Conservation (phyloP, 257 asterid genomes). For the Nicotiana attenuata region DNA sequence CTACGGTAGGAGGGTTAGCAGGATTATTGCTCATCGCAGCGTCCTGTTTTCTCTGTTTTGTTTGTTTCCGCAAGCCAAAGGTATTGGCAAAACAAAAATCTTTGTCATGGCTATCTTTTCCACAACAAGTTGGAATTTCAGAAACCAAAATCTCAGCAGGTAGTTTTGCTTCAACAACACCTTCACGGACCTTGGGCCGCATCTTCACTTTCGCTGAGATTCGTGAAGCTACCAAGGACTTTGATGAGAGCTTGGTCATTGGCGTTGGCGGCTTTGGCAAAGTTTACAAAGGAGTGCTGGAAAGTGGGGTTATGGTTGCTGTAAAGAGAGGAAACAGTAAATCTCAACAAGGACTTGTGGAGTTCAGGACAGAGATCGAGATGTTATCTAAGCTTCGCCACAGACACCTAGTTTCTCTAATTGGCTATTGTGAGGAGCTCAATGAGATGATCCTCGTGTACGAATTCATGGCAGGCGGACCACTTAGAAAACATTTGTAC, state of each 20-base stretch:
- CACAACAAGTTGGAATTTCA: constrained; percentile 14
- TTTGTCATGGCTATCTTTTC: constrained; percentile 21
- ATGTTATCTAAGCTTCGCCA: constrained; percentile 33
- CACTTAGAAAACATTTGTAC: constrained; percentile 26
- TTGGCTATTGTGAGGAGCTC: constrained; percentile 30
- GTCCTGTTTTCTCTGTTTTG: constrained; percentile 9
- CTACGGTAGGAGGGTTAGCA: constrained; percentile 12
- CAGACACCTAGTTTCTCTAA: constrained; percentile 28
- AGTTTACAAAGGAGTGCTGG: constrained; percentile 25
- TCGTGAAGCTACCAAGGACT: constrained; percentile 27
- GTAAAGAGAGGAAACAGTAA: constrained; percentile 29
- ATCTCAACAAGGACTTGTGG: constrained; percentile 30
- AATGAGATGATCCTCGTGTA: constrained; percentile 35
- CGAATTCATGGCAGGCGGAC: constrained; percentile 33
- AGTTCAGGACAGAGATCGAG: constrained; percentile 31
- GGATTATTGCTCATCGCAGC: constrained; percentile 11
- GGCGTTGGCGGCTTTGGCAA: constrained; percentile 35
- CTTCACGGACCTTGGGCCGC: constrained; percentile 21
- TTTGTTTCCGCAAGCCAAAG: not conserved
- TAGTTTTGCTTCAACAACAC: constrained; percentile 24
- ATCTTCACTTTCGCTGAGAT: constrained; percentile 21
- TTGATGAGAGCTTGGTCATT: constrained; percentile 26
- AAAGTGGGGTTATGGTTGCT: constrained; percentile 27
- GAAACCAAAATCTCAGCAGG: constrained; percentile 23
- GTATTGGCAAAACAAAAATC: constrained; percentile 15